These are phyloP conservation scores for Coccomyxa subellipsoidea DNA, from an alignment of 163 green algal genomes.

Conservation along the genomic window DNA sequence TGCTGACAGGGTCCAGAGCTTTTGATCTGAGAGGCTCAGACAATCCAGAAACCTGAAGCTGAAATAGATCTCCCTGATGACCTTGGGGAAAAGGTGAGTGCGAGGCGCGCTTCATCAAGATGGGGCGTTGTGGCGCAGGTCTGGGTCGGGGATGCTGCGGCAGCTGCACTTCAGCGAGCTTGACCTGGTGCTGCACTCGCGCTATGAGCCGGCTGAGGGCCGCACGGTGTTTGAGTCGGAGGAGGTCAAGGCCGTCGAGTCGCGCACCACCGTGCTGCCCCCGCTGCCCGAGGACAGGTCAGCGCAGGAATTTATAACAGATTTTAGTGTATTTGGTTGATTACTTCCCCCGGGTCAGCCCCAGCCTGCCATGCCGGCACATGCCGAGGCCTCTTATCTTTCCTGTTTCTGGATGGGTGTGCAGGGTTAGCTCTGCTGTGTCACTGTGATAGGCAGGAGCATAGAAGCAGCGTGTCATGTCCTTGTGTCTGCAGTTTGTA, in stretches of 20 bases:
- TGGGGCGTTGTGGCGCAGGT: conserved; percentile 35
- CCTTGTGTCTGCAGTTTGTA: too few species aligned
- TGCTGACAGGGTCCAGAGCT: not conserved
- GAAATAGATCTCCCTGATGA: too few species aligned
- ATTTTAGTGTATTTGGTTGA: too few species aligned
- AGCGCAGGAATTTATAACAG: not conserved
- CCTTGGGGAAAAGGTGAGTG: too few species aligned
- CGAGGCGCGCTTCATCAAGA: too few species aligned
- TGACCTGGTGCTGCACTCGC: conserved; percentile 91
- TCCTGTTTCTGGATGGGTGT: too few species aligned
- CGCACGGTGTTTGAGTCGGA: conserved; percentile 74
- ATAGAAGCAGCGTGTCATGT: too few species aligned
- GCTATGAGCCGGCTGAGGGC: conserved; percentile 53
- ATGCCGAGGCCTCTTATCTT: not conserved
- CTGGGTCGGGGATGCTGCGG: conserved; percentile 70
- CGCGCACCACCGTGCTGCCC: conserved; percentile 67
- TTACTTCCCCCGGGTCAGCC: not conserved
- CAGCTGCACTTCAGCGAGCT: conserved; percentile 84
- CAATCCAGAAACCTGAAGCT: too few species aligned
- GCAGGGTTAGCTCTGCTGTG: not conserved
- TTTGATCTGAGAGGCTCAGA: too few species aligned
- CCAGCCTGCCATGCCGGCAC: not conserved
- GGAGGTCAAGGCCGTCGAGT: conserved; percentile 29
- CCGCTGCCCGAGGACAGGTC: conserved; percentile 86
- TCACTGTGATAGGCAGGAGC: too few species aligned